These are phyloP conservation scores for Colletotrichum sp. DNA, from an alignment of 2,329 filamentous ascomycete genomes.

Conservation along the genomic window DNA sequence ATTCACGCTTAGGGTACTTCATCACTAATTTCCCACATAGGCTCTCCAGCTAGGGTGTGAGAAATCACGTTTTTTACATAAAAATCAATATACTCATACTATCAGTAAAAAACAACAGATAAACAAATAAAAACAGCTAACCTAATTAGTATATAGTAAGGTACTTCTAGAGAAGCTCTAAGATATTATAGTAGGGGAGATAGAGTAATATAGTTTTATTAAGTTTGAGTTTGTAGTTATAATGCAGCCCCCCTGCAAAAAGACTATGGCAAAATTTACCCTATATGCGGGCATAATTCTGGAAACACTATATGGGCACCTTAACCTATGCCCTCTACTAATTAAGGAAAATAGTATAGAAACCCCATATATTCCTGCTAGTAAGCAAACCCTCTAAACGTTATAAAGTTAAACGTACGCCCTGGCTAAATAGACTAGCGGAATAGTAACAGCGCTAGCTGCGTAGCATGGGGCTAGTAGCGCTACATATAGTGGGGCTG, in stretches of 20 bases:
- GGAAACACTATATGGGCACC: neutral
- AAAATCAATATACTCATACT: too few species aligned
- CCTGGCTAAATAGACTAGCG: neutral
- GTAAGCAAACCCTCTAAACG: neutral
- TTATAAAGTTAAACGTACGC: neutral
- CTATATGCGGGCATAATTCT: neutral
- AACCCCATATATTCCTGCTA: neutral
- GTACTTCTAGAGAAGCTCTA: too few species aligned
- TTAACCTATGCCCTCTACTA: neutral
- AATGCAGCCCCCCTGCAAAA: neutral
- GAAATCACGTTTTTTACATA: too few species aligned
- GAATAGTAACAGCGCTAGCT: too few species aligned
- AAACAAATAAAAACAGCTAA: too few species aligned
- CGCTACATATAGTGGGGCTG: too few species aligned
- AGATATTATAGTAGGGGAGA: too few species aligned
- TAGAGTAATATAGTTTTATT: too few species aligned
- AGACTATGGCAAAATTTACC: neutral
- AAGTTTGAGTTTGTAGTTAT: neutral
- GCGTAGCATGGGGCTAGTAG: accelerated
- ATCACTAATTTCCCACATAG: neutral
- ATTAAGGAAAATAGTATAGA: neutral
- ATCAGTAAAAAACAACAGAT: too few species aligned
- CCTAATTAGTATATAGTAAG: too few species aligned
- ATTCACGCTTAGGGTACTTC: neutral
- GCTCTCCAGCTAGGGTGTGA: neutral